A percentile compares a stretch with the other conserved stretches of the same genome.
Conservation (phyloP, 768 basidiomycete genomes). For the Crucibulum laeve region DNA sequence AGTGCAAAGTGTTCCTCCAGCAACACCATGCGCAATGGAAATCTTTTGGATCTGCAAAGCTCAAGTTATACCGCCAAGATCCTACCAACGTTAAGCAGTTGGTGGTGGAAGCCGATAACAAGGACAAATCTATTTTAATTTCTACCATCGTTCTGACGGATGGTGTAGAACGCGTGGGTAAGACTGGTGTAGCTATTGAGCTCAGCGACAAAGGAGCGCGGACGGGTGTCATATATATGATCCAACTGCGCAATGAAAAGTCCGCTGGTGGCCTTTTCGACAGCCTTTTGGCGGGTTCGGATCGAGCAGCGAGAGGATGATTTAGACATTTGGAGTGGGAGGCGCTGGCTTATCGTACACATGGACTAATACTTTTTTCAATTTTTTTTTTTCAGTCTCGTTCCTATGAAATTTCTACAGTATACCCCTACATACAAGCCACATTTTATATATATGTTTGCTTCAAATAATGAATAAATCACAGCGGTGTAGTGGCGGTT, state of each 20-base stretch:
- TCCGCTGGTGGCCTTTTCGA: conserved; percentile 84
- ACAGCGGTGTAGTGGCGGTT: conserved; percentile 7
- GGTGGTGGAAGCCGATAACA: conserved; percentile 85
- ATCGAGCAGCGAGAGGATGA: conserved; percentile 40
- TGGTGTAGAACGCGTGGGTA: conserved; percentile 97
- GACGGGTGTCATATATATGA: conserved; percentile 96
- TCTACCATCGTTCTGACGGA: conserved; percentile 95
- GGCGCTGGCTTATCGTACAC: background rate
- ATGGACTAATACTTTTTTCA: conserved; percentile 6
- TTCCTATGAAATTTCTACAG: too few species aligned
- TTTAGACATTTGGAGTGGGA: conserved; percentile 1
- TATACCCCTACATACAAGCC: too few species aligned
- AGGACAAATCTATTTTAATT: conserved; percentile 74
- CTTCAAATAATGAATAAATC: too few species aligned
- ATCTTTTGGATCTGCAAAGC: conserved; percentile 79
- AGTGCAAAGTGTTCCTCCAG: conserved; percentile 96
- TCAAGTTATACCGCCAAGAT: conserved; percentile 81
- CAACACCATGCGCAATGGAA: conserved; percentile 99
- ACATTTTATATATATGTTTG: too few species aligned
- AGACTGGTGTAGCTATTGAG: conserved; percentile 96
- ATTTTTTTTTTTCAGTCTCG: conserved; percentile 9
- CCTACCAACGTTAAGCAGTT: conserved; percentile 94
- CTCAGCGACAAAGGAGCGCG: conserved; percentile 87
- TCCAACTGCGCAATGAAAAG: conserved; percentile 88
- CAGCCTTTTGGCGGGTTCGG: conserved; percentile 82